Evolutionary conservation across 1,284 basidiomycete genomes (phyloP), one percentile per base, ranked within the genome.

Genomic region (Puccinia horiana): DNA sequence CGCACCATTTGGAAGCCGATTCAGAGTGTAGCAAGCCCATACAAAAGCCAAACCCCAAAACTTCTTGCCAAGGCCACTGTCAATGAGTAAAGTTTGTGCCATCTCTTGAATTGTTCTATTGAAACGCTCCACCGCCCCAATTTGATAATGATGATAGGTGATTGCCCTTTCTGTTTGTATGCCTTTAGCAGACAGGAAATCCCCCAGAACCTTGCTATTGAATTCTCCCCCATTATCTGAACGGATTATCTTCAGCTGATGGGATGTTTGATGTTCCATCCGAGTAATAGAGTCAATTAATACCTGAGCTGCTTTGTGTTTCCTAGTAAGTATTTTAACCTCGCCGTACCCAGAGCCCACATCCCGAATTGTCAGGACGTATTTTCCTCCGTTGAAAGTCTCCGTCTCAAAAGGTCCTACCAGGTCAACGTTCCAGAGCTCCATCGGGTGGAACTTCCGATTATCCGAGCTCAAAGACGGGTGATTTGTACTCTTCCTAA

Each of bases 201-300:
- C 5, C 2, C 20, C 37, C 1, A 69, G 37, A 6, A 16, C 20
- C 1, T 23, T 2, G 20, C 26, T 69, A n/a, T 47, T 69, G 37
- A 69, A 69, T 29, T 69, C 44, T 12, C 67, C 67, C 26, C 75
- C 75, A 61, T 63, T 42, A 29, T 76, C 32, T 3, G n/a, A 63
- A 9, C 58, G 18, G 1, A 76, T 3, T 4, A 16, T 32, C 20
- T 76, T 65, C 0, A 76, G 3, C 8, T 26, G 20, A 2, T 11
- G 3, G 14, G 12, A 23, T 0, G 75, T 76, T 32, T 23, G 26
- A 5, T 3, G 2, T 47, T 69, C 40, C 20, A 69, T 1, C 1
- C 23, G 35, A 11, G 37, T 69, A n/a, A 69, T 47, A 18, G 26
- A 4, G 23, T 42, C 23, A 9, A 44, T 69, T 1, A 69, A 9